These are phyloP conservation scores for Penicillium riverlandense DNA, from an alignment of 495 filamentous ascomycete genomes.

Conservation along the genomic window DNA sequence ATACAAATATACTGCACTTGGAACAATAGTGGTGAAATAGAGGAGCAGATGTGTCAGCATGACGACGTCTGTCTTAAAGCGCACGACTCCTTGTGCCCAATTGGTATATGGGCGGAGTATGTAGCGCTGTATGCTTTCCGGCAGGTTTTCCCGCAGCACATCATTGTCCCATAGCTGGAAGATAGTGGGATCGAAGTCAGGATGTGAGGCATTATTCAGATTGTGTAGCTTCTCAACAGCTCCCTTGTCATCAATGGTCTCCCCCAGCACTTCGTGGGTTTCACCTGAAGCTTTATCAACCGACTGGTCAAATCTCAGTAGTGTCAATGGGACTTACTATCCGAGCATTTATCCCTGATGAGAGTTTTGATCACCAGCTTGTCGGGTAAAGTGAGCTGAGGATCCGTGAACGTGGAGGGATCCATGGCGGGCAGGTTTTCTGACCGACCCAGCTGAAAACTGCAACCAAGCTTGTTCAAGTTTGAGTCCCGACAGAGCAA, in stretches of 20 bases:
- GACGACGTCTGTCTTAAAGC: constrained; percentile 60
- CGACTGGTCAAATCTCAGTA: background rate
- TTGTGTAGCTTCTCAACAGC: constrained; percentile 36
- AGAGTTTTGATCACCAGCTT: constrained; percentile 42
- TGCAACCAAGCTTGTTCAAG: no score
- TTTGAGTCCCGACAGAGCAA: no score
- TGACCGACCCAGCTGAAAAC: no score
- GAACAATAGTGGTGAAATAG: constrained; percentile 61
- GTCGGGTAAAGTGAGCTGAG: constrained; percentile 43
- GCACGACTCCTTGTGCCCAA: constrained; percentile 47
- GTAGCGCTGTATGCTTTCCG: constrained; percentile 30
- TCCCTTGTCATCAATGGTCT: constrained; percentile 10
- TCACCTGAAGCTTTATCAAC: constrained; percentile 4
- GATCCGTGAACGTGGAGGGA: constrained; percentile 34
- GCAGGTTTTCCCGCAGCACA: constrained; percentile 26
- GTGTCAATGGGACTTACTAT: constrained; percentile 11
- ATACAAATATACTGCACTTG: constrained; percentile 58
- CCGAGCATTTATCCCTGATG: constrained; percentile 18
- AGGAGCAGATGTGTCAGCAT: constrained; percentile 70
- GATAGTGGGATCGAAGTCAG: constrained; percentile 47
- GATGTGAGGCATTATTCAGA: constrained; percentile 43
- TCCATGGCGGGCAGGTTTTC: constrained; percentile 14
- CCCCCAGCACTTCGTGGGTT: constrained; percentile 9
- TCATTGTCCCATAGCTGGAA: constrained; percentile 44
- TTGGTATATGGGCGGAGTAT: constrained; percentile 50